Evolutionary conservation across 352 stramenopile species (phyloP).

Genomic region (Phytophthora foliorum): DNA sequence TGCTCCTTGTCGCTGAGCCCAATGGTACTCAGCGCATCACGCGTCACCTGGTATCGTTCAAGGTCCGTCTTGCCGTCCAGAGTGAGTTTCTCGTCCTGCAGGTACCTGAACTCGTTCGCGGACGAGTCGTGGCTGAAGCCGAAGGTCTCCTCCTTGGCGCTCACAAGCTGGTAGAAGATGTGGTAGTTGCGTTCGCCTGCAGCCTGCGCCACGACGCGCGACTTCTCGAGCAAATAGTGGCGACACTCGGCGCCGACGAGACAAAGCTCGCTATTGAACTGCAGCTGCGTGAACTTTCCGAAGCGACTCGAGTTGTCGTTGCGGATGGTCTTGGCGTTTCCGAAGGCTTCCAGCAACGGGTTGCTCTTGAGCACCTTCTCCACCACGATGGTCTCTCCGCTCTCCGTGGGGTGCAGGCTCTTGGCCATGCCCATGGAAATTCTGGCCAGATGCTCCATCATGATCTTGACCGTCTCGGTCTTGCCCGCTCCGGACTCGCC

Average conservation of each 20-base stretch:
- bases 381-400: constrained; percentile 78
- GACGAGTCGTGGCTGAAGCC: constrained; percentile 58
- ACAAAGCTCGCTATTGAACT: constrained; percentile 91
- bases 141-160: constrained; percentile 66
- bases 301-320: constrained; percentile 97
- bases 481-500: constrained; percentile 95
- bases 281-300: constrained; percentile 95
- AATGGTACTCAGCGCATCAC: constrained; percentile 83
- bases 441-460: constrained; percentile 96
- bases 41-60: constrained; percentile 84
- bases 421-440: constrained; percentile 79
- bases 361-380: constrained; percentile 93
- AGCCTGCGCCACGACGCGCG: constrained; percentile 93
- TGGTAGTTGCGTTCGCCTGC: constrained; percentile 98
- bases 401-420: constrained; percentile 67
- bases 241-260: constrained; percentile 91
- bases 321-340: constrained; percentile 93
- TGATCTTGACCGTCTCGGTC: constrained; percentile 97
- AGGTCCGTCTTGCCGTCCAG: constrained; percentile 79
- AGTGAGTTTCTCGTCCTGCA: constrained; percentile 76
- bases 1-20: constrained; percentile 77
- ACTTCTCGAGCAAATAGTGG: constrained; percentile 98
- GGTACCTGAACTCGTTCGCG: constrained; percentile 72
- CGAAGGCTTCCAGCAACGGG: constrained; percentile 91
- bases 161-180: constrained; percentile 98